Conservation (phyloP, 352 stramenopile genomes). For the Aphanomyces euteiches region DNA sequence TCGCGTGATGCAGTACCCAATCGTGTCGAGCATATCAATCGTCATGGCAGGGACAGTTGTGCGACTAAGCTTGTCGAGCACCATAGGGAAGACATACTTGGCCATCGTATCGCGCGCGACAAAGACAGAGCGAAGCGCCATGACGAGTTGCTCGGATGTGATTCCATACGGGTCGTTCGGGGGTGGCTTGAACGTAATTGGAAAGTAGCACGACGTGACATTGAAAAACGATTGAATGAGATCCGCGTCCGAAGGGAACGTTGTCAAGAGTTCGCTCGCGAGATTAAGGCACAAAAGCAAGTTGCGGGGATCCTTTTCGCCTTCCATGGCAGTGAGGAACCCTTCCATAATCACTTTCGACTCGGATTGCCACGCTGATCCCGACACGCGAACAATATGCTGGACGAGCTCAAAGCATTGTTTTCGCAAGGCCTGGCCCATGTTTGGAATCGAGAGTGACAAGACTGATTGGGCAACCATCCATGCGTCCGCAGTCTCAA, state of each 20-base stretch:
- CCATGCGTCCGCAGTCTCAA: slow-evolving; percentile 37
- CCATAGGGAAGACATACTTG: slow-evolving; percentile 75
- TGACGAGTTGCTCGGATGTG: slow-evolving; percentile 78
- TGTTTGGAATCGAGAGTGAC: slow-evolving; percentile 51
- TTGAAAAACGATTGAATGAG: slow-evolving; percentile 85
- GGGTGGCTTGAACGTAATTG: slow-evolving; percentile 88
- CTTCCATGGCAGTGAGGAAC: slow-evolving; percentile 81
- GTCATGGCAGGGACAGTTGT: slow-evolving; percentile 70
- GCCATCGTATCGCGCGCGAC: slow-evolving; percentile 72
- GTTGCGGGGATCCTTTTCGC: slow-evolving; percentile 88
- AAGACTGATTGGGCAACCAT: not conserved
- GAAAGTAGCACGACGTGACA: slow-evolving; percentile 89
- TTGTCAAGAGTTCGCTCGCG: slow-evolving; percentile 51
- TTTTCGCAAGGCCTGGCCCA: slow-evolving; percentile 83
- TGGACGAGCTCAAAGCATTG: slow-evolving; percentile 81
- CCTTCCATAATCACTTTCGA: slow-evolving; percentile 52
- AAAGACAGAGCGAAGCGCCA: slow-evolving; percentile 76
- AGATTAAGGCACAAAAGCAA: slow-evolving; percentile 76
- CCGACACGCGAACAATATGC: slow-evolving; percentile 39
- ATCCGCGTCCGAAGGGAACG: slow-evolving; percentile 67
- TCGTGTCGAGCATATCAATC: slow-evolving; percentile 72
- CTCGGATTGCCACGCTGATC: slow-evolving; percentile 33
- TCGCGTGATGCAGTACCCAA: slow-evolving; percentile 75
- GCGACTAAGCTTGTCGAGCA: slow-evolving; percentile 82
- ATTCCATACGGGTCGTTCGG: slow-evolving; percentile 89